Conservation (phyloP, 1,284 basidiomycete species). For the Ganoderma lingzhi region DNA sequence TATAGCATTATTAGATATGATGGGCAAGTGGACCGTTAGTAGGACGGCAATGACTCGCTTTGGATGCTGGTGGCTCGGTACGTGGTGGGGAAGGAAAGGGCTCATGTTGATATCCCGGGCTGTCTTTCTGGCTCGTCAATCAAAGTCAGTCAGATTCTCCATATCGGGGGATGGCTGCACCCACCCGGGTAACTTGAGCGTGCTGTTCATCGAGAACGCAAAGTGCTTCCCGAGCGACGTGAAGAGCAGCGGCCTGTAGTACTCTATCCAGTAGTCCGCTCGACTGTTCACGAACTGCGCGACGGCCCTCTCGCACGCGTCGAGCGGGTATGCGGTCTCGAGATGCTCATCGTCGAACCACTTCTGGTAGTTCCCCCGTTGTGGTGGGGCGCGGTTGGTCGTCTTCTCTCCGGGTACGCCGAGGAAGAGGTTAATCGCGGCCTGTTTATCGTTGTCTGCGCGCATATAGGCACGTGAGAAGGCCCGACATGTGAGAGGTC, state of each 20-base stretch:
- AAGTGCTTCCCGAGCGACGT: slow-evolving; percentile 87
- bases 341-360: slow-evolving; percentile 86
- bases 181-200: slow-evolving; percentile 82
- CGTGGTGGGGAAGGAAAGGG: slow-evolving; percentile 72
- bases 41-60: slow-evolving; percentile 42
- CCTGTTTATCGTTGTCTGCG: slow-evolving; percentile 95
- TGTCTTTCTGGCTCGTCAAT: slow-evolving; percentile 59
- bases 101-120: slow-evolving; percentile 72
- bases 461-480: neutral
- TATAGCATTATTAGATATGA: slow-evolving; percentile 35
- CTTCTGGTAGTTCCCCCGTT: slow-evolving; percentile 74
- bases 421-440: slow-evolving; percentile 96
- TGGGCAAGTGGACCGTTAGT: neutral
- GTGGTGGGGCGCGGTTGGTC: slow-evolving; percentile 50
- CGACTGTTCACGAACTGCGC: slow-evolving; percentile 63
- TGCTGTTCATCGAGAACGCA: slow-evolving; percentile 88
- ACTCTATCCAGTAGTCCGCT: slow-evolving; percentile 89
- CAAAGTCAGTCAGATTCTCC: slow-evolving; percentile 5
- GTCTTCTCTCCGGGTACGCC: slow-evolving; percentile 76
- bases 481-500: neutral
- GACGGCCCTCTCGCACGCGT: slow-evolving; percentile 63
- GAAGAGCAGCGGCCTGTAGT: slow-evolving; percentile 88
- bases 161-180: neutral
- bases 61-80: slow-evolving; percentile 46
- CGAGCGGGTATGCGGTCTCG: slow-evolving; percentile 63